Evolutionary conservation across 345 rosid species (phyloP), one percentile per base, ranked within the genome.

Genomic region (Limnanthes douglasii): DNA sequence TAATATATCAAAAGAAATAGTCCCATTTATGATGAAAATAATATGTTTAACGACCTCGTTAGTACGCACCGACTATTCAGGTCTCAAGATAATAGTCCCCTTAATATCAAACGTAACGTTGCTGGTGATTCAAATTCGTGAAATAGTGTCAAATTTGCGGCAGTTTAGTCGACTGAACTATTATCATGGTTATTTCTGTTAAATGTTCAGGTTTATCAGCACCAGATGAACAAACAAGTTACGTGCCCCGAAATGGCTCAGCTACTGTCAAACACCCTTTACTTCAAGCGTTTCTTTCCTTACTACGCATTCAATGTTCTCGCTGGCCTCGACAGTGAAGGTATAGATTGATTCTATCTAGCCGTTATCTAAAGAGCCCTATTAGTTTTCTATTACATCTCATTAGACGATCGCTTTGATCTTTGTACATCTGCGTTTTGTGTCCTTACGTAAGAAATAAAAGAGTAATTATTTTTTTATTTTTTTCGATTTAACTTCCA

Each of bases 211-310:
- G 72, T 78, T 27, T 92, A 92, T 51, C 99, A 92, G 57, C 99
- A 92, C 57, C 96, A 92, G 53, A 94, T 85, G 64, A 85, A 75
- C 66, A 92, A 92, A 62, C 96, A 85, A 57, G 81, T 92, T 93
- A 81, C 94, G 65, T 85, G 88, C 31, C 93, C 93, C 31, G 96
- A 88, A 17, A 85, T 92, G 96, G 94, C 66, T 15, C 96, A 85
- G 59, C 70, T 92, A 31, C 94, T 92, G 34, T 92, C 96, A 27
- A 92, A 92, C 64, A 84, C 99, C 34, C 93, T 90, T 49, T 92
- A 92, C 56, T 92, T 73, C 59, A 92, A 92, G 46, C 78, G 99
- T 1, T 92, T 85, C 73, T 92, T 92, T 44, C 99, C 99, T 2
- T 92, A 92, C 46, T 92, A 92, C 59, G 61, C 96, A 11, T 92